phyloP scores from a whole-genome alignment of 768 basidiomycete genomes.

The Collybia mongolica region DNA sequence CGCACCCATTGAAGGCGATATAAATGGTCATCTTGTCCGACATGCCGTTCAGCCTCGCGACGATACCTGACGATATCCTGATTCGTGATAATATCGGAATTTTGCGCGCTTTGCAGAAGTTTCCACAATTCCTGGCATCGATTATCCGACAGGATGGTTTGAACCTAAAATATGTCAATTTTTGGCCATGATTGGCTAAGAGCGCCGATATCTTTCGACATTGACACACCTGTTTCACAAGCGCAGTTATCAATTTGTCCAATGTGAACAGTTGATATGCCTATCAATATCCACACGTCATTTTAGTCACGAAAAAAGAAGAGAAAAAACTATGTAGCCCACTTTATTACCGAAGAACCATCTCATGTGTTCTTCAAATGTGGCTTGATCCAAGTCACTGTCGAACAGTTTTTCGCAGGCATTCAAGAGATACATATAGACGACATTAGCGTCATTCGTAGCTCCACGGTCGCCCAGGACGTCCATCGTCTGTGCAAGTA shows the following conservation, averaged over 20 bases:
- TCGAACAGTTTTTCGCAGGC: constrained; percentile 94
- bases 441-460: constrained; percentile 55
- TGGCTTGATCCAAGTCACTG: constrained; percentile 86
- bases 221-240: constrained; percentile 84
- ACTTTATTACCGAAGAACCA: constrained; percentile 92
- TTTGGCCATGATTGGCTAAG: background rate
- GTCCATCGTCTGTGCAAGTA: constrained; percentile 67
- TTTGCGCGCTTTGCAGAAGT: constrained; percentile 66
- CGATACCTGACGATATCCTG: constrained; percentile 77
- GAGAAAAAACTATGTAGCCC: constrained; percentile 18
- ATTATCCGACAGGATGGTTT: constrained; percentile 80
- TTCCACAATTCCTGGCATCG: constrained; percentile 86
- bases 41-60: constrained; percentile 74
- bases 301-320: constrained; percentile 4
- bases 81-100: constrained; percentile 47
- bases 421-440: constrained; percentile 86
- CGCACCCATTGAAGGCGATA: constrained; percentile 82
- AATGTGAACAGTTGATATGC: constrained; percentile 92
- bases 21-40: constrained; percentile 72
- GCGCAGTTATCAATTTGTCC: constrained; percentile 85
- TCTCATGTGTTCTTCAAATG: constrained; percentile 94
- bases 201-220: background rate
- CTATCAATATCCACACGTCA: constrained; percentile 41
- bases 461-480: constrained; percentile 50
- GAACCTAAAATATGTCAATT: constrained; percentile 52